Evolutionary conservation across 164 flowering plant genomes (phyloP).

Genomic region (Amborella trichopoda): DNA sequence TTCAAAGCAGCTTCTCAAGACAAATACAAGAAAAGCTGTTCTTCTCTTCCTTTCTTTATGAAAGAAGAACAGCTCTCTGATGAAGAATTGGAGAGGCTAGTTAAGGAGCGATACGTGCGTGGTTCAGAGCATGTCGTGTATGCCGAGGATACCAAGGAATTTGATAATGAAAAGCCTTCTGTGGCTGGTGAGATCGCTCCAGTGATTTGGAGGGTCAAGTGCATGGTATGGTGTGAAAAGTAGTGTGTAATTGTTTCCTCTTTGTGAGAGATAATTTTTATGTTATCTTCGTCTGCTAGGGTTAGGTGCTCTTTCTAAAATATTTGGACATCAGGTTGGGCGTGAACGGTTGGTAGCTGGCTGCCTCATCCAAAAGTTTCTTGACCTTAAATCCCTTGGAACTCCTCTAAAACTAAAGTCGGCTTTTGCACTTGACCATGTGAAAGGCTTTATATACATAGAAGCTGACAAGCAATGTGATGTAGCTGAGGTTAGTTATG

Average conservation of each 20-base stretch:
- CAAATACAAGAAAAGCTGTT: too few relatives aligned
- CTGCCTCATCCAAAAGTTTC: constrained; percentile 90
- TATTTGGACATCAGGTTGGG: constrained; percentile 44
- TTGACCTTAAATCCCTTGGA: constrained; percentile 43
- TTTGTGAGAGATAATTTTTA: background rate
- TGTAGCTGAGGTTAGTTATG: constrained; percentile 48
- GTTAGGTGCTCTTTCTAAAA: too few relatives aligned
- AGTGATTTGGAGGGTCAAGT: constrained; percentile 66
- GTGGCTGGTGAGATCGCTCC: constrained; percentile 38
- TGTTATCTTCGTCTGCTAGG: background rate
- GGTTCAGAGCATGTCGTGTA: constrained; percentile 33
- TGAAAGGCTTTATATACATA: constrained; percentile 66
- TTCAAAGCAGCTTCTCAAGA: too few relatives aligned
- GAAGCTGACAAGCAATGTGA: constrained; percentile 78
- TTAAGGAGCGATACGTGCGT: constrained; percentile 45
- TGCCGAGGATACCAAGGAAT: constrained; percentile 35
- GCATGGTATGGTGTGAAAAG: constrained; percentile 40
- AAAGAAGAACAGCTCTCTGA: constrained; percentile 69
- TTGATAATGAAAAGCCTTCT: constrained; percentile 12
- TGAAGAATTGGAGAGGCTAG: constrained; percentile 52
- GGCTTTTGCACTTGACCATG: constrained; percentile 66
- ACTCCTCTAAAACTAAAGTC: constrained; percentile 57
- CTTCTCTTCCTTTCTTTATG: constrained; percentile 40
- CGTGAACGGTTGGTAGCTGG: constrained; percentile 69
- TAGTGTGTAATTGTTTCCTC: too few relatives aligned